These are phyloP conservation scores for Penicillium sp. DNA, from an alignment of 2,329 filamentous ascomycete genomes.

Conservation along the genomic window DNA sequence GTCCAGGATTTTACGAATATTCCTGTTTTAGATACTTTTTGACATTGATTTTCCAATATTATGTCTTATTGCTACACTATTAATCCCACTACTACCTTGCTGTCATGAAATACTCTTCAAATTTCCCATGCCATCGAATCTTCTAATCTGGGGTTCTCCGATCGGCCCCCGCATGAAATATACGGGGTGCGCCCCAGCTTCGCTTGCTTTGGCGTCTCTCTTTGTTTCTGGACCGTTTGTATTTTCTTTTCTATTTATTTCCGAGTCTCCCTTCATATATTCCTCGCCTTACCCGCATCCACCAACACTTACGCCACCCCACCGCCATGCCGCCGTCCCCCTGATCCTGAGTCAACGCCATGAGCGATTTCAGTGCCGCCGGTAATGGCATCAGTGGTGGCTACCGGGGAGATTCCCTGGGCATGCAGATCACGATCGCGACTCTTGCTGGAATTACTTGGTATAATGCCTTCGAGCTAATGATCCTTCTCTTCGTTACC, in stretches of 20 bases:
- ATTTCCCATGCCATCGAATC: neutral
- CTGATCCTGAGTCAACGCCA: slow-evolving; percentile 16
- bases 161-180: slow-evolving; percentile 7
- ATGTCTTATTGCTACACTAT: neutral
- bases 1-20: neutral
- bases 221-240: neutral
- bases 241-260: neutral
- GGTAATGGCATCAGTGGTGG: slow-evolving; percentile 42
- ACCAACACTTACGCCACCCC: neutral
- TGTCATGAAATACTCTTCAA: neutral
- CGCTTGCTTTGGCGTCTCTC: neutral
- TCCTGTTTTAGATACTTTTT: neutral
- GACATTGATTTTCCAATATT: neutral
- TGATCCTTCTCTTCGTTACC: slow-evolving; percentile 50
- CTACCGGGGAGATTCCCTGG: slow-evolving; percentile 35
- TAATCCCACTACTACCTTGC: neutral
- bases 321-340: slow-evolving; percentile 10
- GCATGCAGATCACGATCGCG: slow-evolving; percentile 45
- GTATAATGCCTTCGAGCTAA: slow-evolving; percentile 53
- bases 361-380: slow-evolving; percentile 27
- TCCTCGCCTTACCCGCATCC: neutral
- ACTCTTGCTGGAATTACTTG: slow-evolving; percentile 50
- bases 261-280: neutral
- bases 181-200: slow-evolving; percentile 9
- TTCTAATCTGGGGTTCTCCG: neutral